Base-by-base conservation (phyloP, 495 filamentous ascomycete genomes). In the Xylaria bambusicola region DNA sequence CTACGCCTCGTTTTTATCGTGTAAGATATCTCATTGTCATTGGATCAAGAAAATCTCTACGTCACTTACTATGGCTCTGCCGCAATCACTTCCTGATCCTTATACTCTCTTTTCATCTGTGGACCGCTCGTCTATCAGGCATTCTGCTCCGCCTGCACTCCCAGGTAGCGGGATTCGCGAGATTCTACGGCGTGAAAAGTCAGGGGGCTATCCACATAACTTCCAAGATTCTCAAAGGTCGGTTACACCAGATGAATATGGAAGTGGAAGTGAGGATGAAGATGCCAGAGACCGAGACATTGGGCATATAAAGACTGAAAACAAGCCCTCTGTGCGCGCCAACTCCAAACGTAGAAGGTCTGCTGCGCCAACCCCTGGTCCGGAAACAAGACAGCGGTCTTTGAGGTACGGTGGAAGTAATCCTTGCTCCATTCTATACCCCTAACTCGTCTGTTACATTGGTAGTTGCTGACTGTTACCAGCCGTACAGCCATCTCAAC, bases 281-380 rank as follows among this genome's bases (percentile, higher is more conserved):
- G 48, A 20, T 53, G n/a, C n/a, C n/a, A n/a, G n/a, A n/a, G n/a
- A n/a, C n/a, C n/a, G n/a, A n/a, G n/a, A n/a, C n/a, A n/a, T n/a
- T n/a, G 9, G 6, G 21, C n/a, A 10, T 29, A 3, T 23, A 6
- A 51, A 56, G 21, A 53, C 27, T 50, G 60, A 54, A 61, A 56
- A 58, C 29, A 21, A n/a, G 6, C 57, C 67, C 17, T 57, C 63
- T 17, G 58, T 47, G 31, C 26, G 27, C n/a, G 58, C 58, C 41
- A 61, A 61, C 18, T 55, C 58, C 21, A 55, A 48, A 56, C 44
- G 58, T 7, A 61, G 44, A 50, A 48, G 58, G 17, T 61, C 58
- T 29, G 33, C 24, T 2, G 24, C 42, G 12, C 12, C 41, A 4
- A 46, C 12, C 42, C 18, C 21, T 35, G 8, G 29, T 20, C 6